These are phyloP conservation scores for Cryptosporidium sp. DNA, from an alignment of 169 alveolate species.

Conservation along the genomic window DNA sequence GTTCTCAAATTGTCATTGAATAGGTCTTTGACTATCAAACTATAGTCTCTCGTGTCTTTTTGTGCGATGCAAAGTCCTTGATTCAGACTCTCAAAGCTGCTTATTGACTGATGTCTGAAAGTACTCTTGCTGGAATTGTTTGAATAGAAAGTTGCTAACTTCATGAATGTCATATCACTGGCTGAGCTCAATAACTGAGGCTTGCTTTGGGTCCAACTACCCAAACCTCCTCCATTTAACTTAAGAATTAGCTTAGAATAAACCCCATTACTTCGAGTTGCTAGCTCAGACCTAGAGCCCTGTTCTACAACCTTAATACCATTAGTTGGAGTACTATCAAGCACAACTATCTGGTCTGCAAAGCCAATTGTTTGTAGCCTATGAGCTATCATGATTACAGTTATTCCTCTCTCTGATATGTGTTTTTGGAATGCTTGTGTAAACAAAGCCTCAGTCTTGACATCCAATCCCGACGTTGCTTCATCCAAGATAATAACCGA, in stretches of 20 bases:
- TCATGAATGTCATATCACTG: slow-evolving; percentile 10
- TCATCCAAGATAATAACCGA: slow-evolving; percentile 93
- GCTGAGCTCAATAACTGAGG: neutral
- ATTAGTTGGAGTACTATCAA: slow-evolving; percentile 31
- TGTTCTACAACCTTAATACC: slow-evolving; percentile 79
- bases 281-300: slow-evolving; percentile 73
- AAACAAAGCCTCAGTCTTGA: slow-evolving; percentile 27
- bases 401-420: slow-evolving; percentile 76
- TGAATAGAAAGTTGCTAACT: slow-evolving; percentile 17
- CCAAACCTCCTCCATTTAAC: neutral
- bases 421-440: slow-evolving; percentile 30
- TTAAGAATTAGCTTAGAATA: slow-evolving; percentile 45
- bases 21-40: slow-evolving; percentile 29
- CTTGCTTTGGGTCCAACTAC: neutral
- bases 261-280: slow-evolving; percentile 61
- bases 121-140: neutral
- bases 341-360: slow-evolving; percentile 78
- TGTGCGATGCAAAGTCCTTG: slow-evolving; percentile 5
- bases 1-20: slow-evolving; percentile 26
- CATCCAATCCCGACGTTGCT: slow-evolving; percentile 96
- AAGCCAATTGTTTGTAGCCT: slow-evolving; percentile 78
- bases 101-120: neutral
- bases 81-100: slow-evolving; percentile 20
- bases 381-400: slow-evolving; percentile 84
- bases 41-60: slow-evolving; percentile 50